phyloP scores from a whole-genome alignment of 2,329 filamentous ascomycete genomes.

The Monilinia fructicola region DNA sequence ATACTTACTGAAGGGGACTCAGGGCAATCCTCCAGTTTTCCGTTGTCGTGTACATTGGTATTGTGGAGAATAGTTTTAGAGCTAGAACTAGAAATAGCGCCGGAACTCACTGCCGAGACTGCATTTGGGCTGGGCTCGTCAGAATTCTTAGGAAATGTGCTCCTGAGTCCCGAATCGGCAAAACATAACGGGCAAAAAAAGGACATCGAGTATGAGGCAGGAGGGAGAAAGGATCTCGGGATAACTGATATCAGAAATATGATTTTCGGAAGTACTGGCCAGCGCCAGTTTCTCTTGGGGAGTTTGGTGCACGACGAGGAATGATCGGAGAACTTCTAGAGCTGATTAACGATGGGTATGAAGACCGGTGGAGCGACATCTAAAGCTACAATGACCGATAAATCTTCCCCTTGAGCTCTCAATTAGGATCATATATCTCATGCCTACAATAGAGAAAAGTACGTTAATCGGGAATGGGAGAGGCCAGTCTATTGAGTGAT shows the following conservation, averaged over 20 bases:
- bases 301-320: background rate
- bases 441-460: background rate
- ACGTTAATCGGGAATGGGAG: background rate
- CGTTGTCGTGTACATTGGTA: background rate
- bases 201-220: background rate
- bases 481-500: background rate
- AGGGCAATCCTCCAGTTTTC: background rate
- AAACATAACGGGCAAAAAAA: background rate
- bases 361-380: background rate
- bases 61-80: background rate
- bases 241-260: no score
- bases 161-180: background rate
- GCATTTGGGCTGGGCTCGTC: background rate
- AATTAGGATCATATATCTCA: no score
- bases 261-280: background rate
- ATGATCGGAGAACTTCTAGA: background rate
- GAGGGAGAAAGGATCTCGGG: background rate
- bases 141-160: background rate
- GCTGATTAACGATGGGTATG: background rate
- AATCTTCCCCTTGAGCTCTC: background rate
- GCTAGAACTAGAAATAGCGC: background rate
- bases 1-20: background rate
- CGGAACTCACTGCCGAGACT: background rate
- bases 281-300: background rate
- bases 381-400: background rate